Conservation (phyloP, 768 basidiomycete genomes). For the Termitomyces sp. region DNA sequence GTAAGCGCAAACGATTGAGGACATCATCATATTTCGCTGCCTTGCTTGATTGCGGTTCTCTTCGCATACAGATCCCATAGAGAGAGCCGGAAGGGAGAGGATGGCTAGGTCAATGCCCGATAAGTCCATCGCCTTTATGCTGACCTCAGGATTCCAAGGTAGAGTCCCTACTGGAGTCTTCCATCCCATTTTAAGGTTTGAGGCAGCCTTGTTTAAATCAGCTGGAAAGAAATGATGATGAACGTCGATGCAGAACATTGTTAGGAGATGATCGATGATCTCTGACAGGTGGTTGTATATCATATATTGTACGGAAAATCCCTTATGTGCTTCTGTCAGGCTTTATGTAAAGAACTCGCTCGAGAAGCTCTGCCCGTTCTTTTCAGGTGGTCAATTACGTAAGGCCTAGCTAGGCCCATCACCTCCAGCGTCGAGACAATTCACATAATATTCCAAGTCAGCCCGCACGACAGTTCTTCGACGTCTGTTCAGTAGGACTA, state of each 20-base stretch:
- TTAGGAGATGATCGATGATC: not conserved
- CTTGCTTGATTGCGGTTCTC: slow-evolving; percentile 38
- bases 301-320: not conserved
- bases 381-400: not conserved
- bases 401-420: not conserved
- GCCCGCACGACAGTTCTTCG: not conserved
- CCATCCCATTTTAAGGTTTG: slow-evolving; percentile 50
- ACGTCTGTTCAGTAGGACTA: not conserved
- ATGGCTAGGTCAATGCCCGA: slow-evolving; percentile 54
- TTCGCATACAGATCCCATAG: slow-evolving; percentile 27
- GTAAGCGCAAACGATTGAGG: slow-evolving; percentile 40
- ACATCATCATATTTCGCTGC: slow-evolving; percentile 40
- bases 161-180: slow-evolving; percentile 55
- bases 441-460: not conserved
- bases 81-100: slow-evolving; percentile 59
- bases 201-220: slow-evolving; percentile 39
- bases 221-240: slow-evolving; percentile 73
- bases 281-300: not conserved
- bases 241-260: slow-evolving; percentile 46
- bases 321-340: too few species aligned
- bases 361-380: too few species aligned
- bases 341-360: too few species aligned
- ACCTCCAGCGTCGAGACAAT: not conserved
- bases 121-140: slow-evolving; percentile 58
- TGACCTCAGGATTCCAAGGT: slow-evolving; percentile 57